These are phyloP conservation scores for Spatholobus suberectus DNA, from an alignment of 306 rosid genomes.

Conservation along the genomic window DNA sequence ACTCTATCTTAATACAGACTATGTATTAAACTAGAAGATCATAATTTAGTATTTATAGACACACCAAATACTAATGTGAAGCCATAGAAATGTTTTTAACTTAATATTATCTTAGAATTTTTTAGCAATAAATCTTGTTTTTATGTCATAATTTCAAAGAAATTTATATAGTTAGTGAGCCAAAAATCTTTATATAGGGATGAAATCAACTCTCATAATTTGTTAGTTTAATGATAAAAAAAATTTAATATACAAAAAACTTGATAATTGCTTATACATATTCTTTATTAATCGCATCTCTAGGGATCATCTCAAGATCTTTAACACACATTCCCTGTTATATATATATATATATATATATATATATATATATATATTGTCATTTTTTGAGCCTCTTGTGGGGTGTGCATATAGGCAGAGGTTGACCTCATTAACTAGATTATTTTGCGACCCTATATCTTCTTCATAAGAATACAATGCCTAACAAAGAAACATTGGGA, in stretches of 20 bases:
- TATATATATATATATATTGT: too few relatives aligned
- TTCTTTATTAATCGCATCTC: neutral
- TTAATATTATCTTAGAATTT: neutral
- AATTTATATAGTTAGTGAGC: neutral
- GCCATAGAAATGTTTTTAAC: neutral
- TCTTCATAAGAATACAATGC: neutral
- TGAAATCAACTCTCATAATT: neutral
- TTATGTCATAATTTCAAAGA: neutral
- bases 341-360: too few relatives aligned
- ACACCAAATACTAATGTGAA: neutral
- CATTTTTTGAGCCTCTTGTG: neutral
- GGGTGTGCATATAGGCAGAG: neutral
- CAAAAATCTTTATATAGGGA: neutral
- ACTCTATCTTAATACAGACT: neutral
- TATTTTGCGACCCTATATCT: neutral
- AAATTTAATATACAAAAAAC: neutral
- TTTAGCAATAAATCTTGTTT: neutral
- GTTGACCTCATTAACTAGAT: slow-evolving; percentile 8
- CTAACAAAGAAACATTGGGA: neutral
- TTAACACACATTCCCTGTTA: neutral
- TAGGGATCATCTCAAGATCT: neutral
- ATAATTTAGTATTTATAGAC: neutral
- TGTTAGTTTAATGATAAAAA: slow-evolving; percentile 9
- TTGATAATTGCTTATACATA: slow-evolving; percentile 9
- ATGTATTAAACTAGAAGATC: neutral